Conservation (phyloP, 2,329 filamentous ascomycete genomes). For the Aspergillus versicolor region DNA sequence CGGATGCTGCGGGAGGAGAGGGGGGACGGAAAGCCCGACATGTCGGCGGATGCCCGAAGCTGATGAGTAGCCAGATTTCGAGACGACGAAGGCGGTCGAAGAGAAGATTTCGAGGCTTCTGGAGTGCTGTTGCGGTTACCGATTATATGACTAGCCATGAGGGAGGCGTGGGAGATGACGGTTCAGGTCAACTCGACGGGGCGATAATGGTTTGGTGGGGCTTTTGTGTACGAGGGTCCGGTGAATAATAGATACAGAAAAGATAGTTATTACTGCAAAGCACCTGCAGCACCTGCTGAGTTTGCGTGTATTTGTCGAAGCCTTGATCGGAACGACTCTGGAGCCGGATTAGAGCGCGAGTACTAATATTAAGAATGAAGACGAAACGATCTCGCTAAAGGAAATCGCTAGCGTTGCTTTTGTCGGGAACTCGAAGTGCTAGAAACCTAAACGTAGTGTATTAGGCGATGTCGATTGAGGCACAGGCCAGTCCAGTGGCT, state of each 20-base stretch:
- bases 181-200: conserved; percentile 7
- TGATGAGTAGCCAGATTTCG: conserved; percentile 77
- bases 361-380: conserved; percentile 19
- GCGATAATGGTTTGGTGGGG: conserved; percentile 6
- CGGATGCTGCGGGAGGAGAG: conserved; percentile 77
- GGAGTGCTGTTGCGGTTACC: conserved; percentile 96
- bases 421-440: conserved; percentile 17
- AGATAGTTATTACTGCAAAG: conserved; percentile 42
- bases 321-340: conserved; percentile 9
- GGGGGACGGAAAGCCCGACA: conserved; percentile 76
- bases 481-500: conserved; percentile 49
- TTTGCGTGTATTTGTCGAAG: conserved; percentile 34
- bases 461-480: conserved; percentile 34
- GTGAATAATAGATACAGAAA: conserved; percentile 37
- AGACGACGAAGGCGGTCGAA: conserved; percentile 81
- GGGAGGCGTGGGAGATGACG: conserved; percentile 17
- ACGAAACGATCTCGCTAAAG: conserved; percentile 22
- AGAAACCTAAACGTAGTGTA: conserved; percentile 29
- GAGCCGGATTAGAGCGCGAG: conserved; percentile 9
- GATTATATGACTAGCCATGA: conserved; percentile 64
- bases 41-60: conserved; percentile 92
- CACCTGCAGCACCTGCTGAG: conserved; percentile 83
- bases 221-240: conserved; percentile 18
- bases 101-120: conserved; percentile 77
- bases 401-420: conserved; percentile 11